Percentiles rank a stretch among this genome's conserved stretches.
Evolutionary conservation across 768 basidiomycete genomes (phyloP).

Genomic region (Russula emetica): DNA sequence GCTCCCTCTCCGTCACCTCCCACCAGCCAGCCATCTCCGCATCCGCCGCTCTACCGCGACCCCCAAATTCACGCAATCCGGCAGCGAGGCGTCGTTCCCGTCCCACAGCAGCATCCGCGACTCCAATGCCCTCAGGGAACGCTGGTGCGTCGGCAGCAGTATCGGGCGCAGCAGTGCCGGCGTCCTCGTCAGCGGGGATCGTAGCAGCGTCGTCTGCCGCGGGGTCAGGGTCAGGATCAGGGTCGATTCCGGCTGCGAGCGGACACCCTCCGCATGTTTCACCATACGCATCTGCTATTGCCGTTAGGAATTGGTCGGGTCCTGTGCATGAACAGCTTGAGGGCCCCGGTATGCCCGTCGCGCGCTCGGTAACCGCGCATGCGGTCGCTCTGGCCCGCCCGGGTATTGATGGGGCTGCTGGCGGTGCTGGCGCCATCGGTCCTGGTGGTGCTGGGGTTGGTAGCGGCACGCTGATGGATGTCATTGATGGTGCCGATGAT

Average conservation of each 20-base stretch:
- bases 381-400: conserved; percentile 38
- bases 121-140: conserved; percentile 14
- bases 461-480: conserved; percentile 50
- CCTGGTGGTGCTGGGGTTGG: conserved; percentile 21
- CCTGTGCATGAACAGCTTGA: conserved; percentile 53
- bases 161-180: conserved; percentile 24
- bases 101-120: conserved; percentile 18
- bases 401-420: conserved; percentile 36
- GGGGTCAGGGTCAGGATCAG: conserved; percentile 15
- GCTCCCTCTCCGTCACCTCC: conserved; percentile 57
- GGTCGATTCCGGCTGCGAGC: neutral
- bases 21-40: conserved; percentile 39
- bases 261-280: conserved; percentile 11
- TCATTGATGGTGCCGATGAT: conserved; percentile 42
- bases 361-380: conserved; percentile 40
- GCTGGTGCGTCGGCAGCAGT: conserved; percentile 16
- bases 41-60: conserved; percentile 22
- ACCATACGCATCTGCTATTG: conserved; percentile 28
- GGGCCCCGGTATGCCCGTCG: conserved; percentile 75
- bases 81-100: conserved; percentile 25
- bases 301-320: conserved; percentile 36
- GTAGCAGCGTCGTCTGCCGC: conserved; percentile 25
- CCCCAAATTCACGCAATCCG: conserved; percentile 41
- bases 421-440: neutral
- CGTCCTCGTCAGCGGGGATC: conserved; percentile 13